These are phyloP conservation scores for Xylaria venustula DNA, from an alignment of 495 filamentous ascomycete species.

Conservation along the genomic window DNA sequence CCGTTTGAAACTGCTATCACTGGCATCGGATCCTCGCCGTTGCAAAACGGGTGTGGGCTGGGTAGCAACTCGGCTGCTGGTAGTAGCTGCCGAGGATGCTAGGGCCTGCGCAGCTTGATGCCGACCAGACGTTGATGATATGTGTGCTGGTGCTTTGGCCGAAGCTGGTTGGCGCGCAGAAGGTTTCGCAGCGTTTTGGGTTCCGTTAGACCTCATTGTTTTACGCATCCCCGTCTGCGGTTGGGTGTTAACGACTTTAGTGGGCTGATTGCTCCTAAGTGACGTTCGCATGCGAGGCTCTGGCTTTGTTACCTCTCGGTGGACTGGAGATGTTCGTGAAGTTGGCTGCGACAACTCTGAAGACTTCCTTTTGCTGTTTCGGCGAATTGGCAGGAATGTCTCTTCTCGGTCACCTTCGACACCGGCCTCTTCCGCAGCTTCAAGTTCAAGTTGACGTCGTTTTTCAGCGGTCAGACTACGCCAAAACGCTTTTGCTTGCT, in stretches of 20 bases:
- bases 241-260: conserved; percentile 21
- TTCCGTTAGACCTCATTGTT: conserved; percentile 27
- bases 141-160: conserved; percentile 11
- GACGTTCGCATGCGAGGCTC: conserved; percentile 39
- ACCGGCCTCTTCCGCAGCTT: conserved; percentile 50
- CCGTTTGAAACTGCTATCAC: conserved; percentile 52
- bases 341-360: conserved; percentile 14
- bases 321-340: background rate
- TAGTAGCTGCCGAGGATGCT: conserved; percentile 9
- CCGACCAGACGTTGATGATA: conserved; percentile 11
- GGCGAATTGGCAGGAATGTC: conserved; percentile 23
- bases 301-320: conserved; percentile 16
- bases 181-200: conserved; percentile 16
- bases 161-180: conserved; percentile 9
- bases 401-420: conserved; percentile 45
- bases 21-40: conserved; percentile 44
- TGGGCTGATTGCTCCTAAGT: conserved; percentile 28
- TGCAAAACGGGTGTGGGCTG: conserved; percentile 20
- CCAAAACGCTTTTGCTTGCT: conserved; percentile 63
- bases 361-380: conserved; percentile 18
- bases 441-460: conserved; percentile 55
- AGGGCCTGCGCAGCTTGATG: background rate
- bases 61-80: conserved; percentile 15
- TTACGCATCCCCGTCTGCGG: conserved; percentile 33
- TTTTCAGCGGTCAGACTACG: conserved; percentile 57